These are phyloP conservation scores for Backusella liffmaniae DNA, from an alignment of 192 early-diverging fungal genomes.

Conservation along the genomic window DNA sequence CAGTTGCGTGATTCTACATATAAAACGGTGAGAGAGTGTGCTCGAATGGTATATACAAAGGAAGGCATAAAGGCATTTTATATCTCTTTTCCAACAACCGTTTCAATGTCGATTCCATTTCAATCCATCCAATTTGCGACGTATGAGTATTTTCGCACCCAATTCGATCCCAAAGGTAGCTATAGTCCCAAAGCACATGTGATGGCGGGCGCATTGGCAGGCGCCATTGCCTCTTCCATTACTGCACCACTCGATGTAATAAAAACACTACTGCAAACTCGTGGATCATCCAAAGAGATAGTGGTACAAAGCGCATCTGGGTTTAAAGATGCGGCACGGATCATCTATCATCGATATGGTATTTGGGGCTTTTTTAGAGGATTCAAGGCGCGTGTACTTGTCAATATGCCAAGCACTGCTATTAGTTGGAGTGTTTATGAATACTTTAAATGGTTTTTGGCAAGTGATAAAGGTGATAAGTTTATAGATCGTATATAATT, in stretches of 20 bases:
- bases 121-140: conserved; percentile 92
- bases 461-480: conserved; percentile 13
- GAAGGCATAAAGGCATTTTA: conserved; percentile 92
- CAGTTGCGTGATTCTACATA: conserved; percentile 80
- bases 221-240: conserved; percentile 78
- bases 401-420: conserved; percentile 80
- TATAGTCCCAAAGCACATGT: conserved; percentile 90
- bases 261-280: conserved; percentile 84
- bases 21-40: conserved; percentile 70
- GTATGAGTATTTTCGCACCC: conserved; percentile 83
- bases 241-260: conserved; percentile 96
- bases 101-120: conserved; percentile 95
- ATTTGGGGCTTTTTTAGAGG: conserved; percentile 68
- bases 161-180: conserved; percentile 71
- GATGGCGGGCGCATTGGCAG: conserved; percentile 81
- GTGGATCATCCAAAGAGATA: conserved; percentile 61
- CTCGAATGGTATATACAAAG: conserved; percentile 56
- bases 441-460: conserved; percentile 65
- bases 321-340: conserved; percentile 52
- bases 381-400: conserved; percentile 64
- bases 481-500: conserved; percentile 14
- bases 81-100: conserved; percentile 93
- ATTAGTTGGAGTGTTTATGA: conserved; percentile 87
- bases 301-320: conserved; percentile 60
- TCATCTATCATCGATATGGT: conserved; percentile 69